These are phyloP conservation scores for Dunaliella salina DNA, from an alignment of 163 green algal species.

Conservation along the genomic window DNA sequence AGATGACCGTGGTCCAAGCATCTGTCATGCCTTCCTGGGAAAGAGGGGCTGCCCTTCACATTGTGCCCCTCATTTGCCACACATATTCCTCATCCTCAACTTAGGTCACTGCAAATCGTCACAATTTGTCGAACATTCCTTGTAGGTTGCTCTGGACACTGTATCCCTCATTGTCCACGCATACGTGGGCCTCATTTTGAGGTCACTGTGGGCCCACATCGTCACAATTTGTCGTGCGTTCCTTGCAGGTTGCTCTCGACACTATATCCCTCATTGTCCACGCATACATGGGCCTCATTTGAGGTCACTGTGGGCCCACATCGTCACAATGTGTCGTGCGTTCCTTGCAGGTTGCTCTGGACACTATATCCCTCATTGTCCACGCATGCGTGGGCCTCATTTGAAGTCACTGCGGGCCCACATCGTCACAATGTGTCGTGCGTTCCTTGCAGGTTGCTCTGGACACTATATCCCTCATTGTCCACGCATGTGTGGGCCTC, in stretches of 20 bases:
- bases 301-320: no score
- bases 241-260: background rate
- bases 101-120: background rate
- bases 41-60: background rate
- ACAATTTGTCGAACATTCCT: no score
- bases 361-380: background rate
- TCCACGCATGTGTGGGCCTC: background rate
- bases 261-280: background rate
- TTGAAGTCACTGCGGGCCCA: background rate
- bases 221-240: no score
- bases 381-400: background rate
- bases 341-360: background rate
- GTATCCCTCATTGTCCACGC: background rate
- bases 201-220: no score
- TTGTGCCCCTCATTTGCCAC: background rate
- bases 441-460: background rate
- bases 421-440: no score
- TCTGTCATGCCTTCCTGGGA: background rate
- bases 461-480: background rate
- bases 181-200: no score
- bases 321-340: no score
- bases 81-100: background rate
- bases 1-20: no score
- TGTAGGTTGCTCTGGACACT: background rate
- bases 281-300: background rate